Percentiles rank a stretch among this genome's conserved stretches.
These are phyloP conservation scores for Mycena alexandri DNA, from an alignment of 768 basidiomycete species.

Conservation along the genomic window DNA sequence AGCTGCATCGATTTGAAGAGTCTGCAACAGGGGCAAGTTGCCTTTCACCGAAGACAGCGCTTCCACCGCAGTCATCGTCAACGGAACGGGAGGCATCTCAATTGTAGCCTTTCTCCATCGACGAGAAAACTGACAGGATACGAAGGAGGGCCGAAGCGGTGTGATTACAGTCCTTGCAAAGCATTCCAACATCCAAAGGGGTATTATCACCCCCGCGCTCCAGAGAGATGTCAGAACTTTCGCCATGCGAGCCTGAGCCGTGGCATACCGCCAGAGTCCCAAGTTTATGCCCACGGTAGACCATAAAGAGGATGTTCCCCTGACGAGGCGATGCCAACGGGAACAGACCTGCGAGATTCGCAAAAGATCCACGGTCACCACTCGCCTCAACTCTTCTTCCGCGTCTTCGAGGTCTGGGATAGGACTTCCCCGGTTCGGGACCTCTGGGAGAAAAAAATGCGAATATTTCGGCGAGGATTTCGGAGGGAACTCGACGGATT, in stretches of 20 bases:
- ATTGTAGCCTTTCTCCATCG: conserved; percentile 12
- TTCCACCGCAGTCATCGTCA: too few species aligned
- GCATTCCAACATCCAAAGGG: conserved; percentile 1
- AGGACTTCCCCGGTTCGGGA: neutral
- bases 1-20: neutral
- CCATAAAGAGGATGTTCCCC: conserved; percentile 16
- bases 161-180: too few species aligned
- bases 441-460: neutral
- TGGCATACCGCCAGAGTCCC: too few species aligned
- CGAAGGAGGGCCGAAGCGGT: neutral
- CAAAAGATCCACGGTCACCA: conserved; percentile 10
- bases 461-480: conserved; percentile 21
- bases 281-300: neutral
- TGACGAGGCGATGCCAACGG: conserved; percentile 17
- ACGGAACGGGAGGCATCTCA: neutral
- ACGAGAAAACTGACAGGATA: conserved; percentile 9
- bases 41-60: neutral
- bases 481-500: conserved; percentile 9
- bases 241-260: too few species aligned
- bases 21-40: conserved; percentile 4
- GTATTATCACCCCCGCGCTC: neutral
- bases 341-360: conserved; percentile 18
- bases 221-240: neutral
- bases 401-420: too few species aligned
- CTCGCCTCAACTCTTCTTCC: neutral